Percentiles rank a stretch among this genome's conserved stretches.
Conservation (phyloP, 1,284 basidiomycete species). For the Cryptococcus amylolentus region DNA sequence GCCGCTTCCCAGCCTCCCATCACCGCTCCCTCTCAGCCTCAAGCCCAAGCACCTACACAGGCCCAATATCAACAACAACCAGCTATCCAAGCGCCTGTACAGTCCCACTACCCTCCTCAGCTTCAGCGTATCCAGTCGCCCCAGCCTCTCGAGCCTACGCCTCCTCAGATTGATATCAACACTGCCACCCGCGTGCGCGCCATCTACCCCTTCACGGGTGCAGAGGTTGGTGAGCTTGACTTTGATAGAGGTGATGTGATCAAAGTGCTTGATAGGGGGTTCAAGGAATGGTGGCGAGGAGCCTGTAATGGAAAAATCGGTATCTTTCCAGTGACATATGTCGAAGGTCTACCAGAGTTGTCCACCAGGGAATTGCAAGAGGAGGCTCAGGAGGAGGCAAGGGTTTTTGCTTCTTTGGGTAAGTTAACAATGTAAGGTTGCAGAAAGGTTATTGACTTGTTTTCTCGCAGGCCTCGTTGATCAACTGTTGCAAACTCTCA, state of each 20-base stretch:
- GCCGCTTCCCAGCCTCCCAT: conserved; percentile 27
- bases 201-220: conserved; percentile 83
- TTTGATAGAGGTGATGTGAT: conserved; percentile 94
- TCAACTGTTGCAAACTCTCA: conserved; percentile 73
- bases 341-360: conserved; percentile 86
- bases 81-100: conserved; percentile 4
- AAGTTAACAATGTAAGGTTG: conserved; percentile 2
- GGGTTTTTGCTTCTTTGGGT: conserved; percentile 56
- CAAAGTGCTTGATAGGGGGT: conserved; percentile 90
- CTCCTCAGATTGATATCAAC: conserved; percentile 42
- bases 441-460: conserved; percentile 46
- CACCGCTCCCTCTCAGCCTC: neutral
- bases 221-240: conserved; percentile 84
- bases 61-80: conserved; percentile 1
- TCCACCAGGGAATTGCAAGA: conserved; percentile 71
- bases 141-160: conserved; percentile 35
- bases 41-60: neutral
- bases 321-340: conserved; percentile 98
- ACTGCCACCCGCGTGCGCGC: conserved; percentile 80
- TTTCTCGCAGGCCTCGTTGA: conserved; percentile 77
- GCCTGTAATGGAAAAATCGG: conserved; percentile 88
- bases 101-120: conserved; percentile 10
- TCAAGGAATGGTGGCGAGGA: conserved; percentile 98
- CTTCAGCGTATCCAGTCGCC: conserved; percentile 23
- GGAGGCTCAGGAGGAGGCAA: conserved; percentile 85